A percentile compares a stretch with the other conserved stretches of the same genome.
phyloP scores from a whole-genome alignment of 2,329 filamentous ascomycete genomes.

The Penicillium olsonii region DNA sequence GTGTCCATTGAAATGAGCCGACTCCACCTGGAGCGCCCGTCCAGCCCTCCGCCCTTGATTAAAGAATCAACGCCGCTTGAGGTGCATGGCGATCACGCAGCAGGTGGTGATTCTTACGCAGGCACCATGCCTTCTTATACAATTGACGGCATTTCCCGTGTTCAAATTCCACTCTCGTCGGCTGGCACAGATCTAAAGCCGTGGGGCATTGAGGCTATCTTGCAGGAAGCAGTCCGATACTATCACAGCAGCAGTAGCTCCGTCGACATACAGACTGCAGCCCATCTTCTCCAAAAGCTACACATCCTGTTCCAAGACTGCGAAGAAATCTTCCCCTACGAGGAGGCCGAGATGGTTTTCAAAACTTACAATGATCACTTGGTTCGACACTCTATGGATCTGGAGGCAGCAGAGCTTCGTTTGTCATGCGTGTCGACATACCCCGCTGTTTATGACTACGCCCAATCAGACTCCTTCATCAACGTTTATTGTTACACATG shows the following conservation, averaged over 20 bases:
- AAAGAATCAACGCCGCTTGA: slow-evolving; percentile 37
- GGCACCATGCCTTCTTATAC: slow-evolving; percentile 4
- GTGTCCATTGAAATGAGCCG: slow-evolving; percentile 22
- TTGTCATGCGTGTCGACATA: slow-evolving; percentile 57
- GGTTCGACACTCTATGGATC: slow-evolving; percentile 44
- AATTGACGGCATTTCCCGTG: slow-evolving; percentile 24
- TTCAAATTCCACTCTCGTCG: slow-evolving; percentile 35
- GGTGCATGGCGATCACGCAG: slow-evolving; percentile 9
- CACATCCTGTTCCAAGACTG: slow-evolving; percentile 41
- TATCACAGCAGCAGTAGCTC: slow-evolving; percentile 39
- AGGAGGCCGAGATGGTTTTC: slow-evolving; percentile 58
- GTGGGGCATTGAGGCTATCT: slow-evolving; percentile 42
- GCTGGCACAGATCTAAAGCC: slow-evolving; percentile 35
- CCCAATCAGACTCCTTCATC: slow-evolving; percentile 55
- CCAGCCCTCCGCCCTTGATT: slow-evolving; percentile 38
- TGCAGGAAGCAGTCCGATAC: slow-evolving; percentile 43
- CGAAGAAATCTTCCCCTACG: slow-evolving; percentile 40
- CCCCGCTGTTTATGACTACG: slow-evolving; percentile 59
- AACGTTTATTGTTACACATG: slow-evolving; percentile 59
- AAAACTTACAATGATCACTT: slow-evolving; percentile 60
- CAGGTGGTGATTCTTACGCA: neutral
- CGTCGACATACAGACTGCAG: slow-evolving; percentile 44
- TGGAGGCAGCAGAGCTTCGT: slow-evolving; percentile 58
- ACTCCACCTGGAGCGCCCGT: slow-evolving; percentile 48
- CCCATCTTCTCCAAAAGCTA: slow-evolving; percentile 44